Evolutionary conservation across 441 rosid genomes (phyloP).

Genomic region (Erysimum pusillum): DNA sequence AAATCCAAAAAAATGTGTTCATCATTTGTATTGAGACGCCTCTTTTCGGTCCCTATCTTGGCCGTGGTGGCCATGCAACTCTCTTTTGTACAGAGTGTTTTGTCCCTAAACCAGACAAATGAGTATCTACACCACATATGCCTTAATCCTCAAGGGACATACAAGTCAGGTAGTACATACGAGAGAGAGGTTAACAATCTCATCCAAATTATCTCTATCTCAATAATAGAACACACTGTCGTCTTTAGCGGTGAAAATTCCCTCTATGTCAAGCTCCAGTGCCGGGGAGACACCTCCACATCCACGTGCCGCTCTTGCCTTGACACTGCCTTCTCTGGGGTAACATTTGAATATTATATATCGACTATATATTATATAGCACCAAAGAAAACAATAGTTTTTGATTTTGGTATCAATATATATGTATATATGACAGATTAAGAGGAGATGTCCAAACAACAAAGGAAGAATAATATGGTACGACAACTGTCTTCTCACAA

Average conservation of each 20-base stretch:
- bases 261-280: neutral
- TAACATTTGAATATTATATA: neutral
- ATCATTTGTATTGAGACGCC: neutral
- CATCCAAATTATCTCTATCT: neutral
- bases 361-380: neutral
- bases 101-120: slow-evolving; percentile 3
- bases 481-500: neutral
- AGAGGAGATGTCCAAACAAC: neutral
- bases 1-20: neutral
- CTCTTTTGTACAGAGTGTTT: neutral
- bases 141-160: neutral
- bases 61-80: neutral
- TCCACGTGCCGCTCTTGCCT: neutral
- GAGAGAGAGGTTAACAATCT: neutral
- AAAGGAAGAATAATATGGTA: slow-evolving; percentile 4
- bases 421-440: neutral
- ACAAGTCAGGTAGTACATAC: neutral
- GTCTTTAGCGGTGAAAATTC: neutral
- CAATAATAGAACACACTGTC: neutral
- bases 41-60: neutral
- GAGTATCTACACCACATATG: slow-evolving; percentile 12
- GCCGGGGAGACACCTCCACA: neutral
- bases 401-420: neutral
- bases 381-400: neutral
- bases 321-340: neutral